Base-by-base conservation (phyloP, 768 basidiomycete genomes). In the Russula sp. region DNA sequence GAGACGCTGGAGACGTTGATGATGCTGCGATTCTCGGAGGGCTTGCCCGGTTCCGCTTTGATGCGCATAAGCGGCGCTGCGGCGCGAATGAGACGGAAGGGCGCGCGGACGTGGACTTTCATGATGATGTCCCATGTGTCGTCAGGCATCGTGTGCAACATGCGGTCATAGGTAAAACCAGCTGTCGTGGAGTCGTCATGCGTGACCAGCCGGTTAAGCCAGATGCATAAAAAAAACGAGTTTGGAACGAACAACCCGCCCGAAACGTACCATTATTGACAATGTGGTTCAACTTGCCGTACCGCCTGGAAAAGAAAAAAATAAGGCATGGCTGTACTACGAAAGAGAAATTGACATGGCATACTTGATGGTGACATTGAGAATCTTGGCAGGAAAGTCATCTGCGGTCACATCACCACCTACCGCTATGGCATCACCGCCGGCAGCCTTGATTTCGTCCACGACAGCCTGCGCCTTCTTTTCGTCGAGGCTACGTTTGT, bases 71-170 rank as follows among this genome's bases (percentile, higher is more conserved):
- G 86, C 13, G 90, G 92, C 16, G 92, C 90, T 5, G 90, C 91
- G 63, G 89, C 87, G 57, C 91, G 84, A 64, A 93, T 79, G 69
- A 94, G 84, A 46, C 90, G 80, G 84, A 93, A 94, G 0, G 92
- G 92, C 3, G 92, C 90, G 57, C 88, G 85, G 70, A 91, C 87
- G 74, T 94, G 92, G 57, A 93, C 85, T 72, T 88, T 89, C 74
- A 88, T 79, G 71, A 93, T 93, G 69, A 93, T 80, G 66, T 91
- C 87, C 72, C 83, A 94, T 1, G 84, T 82, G 50, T 92, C 89
- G 75, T 94, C 92, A 3, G 88, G 85, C 64, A 87, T 91, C 6
- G 89, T 91, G 76, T 92, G 91, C 44, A 92, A 78, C 92, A 94
- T 94, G 75, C 87, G 88, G 80, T 92, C 89, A 69, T 82, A 90